Evolutionary conservation across 2,329 filamentous ascomycete species (phyloP), one percentile per base, ranked within the genome.

Genomic region (Colletotrichum caudatum): DNA sequence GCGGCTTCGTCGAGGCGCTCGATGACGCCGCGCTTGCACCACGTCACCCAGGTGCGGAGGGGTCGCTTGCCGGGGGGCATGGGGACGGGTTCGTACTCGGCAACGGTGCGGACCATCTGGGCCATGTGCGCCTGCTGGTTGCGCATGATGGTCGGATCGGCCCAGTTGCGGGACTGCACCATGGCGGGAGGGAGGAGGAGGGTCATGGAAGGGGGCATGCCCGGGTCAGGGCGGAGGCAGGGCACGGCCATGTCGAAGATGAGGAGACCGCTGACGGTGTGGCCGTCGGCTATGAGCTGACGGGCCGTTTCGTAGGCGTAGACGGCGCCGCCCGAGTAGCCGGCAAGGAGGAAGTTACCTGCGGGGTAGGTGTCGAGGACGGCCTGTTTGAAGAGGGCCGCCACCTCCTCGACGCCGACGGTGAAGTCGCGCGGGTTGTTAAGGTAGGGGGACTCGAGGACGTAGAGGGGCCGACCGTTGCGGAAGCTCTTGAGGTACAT

Each of bases 161-260:
- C 50, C 50, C 50, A 53, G 50, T 53, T 53, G 16, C 50, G 50
- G 9, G 50, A 23, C 50, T 53, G 29, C 18, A 53, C 50, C 50
- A 53, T 53, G 23, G 50, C 50, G 26, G 23, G 1, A 33, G 50
- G 50, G 50, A 53, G 50, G 23, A 53, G 50, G 23, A 53, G 50
- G 26, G 11, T 53, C 23, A 53, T 53, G 23, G 50, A 23, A 23
- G 50, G 50, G 23, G 50, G 50, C 50, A 53, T 53, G 16, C 50
- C 50, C 23, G 50, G 50, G 50, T 53, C 50, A 23, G 50, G 50
- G 29, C 50, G 50, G 50, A 53, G 50, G 23, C 50, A 23, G 50
- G 50, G 50, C 50, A 53, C 50, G 23, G 50, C 50, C 50, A 53
- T 53, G 50, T 53, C 50, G 50, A 53, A 53, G 23, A 53, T 23